Evolutionary conservation across 2,329 filamentous ascomycete genomes (phyloP).

Genomic region (Kalaharituber pfeilii): DNA sequence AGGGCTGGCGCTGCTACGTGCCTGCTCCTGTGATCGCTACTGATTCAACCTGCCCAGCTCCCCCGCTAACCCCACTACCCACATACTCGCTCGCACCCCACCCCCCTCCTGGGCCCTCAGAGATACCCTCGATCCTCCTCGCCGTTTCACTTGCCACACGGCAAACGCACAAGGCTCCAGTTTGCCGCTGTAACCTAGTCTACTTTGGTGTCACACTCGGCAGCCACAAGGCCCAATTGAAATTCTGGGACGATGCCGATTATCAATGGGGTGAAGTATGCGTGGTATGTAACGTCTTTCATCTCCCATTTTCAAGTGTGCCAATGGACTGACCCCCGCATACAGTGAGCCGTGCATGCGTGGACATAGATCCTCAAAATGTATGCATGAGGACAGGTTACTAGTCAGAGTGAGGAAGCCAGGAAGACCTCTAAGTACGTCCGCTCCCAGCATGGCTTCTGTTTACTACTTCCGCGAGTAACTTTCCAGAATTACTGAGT

Average conservation of each 20-base stretch:
- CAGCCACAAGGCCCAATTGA: not conserved
- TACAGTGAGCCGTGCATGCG: conserved; percentile 33
- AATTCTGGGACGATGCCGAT: conserved; percentile 17
- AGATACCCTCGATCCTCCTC: not conserved
- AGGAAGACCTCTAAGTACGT: conserved; percentile 32
- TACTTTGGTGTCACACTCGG: too few relatives aligned
- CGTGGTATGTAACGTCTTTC: conserved; percentile 15
- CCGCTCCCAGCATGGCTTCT: conserved; percentile 22
- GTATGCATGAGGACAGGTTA: conserved; percentile 32
- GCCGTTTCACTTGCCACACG: too few relatives aligned
- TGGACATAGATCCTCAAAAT: conserved; percentile 34
- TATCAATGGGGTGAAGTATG: conserved; percentile 21
- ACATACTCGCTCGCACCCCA: not conserved
- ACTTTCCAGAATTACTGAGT: conserved; percentile 6
- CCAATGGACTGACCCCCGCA: not conserved
- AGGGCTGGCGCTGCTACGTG: too few relatives aligned
- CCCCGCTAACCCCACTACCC: not conserved
- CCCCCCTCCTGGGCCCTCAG: not conserved
- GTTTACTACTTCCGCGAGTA: too few relatives aligned
- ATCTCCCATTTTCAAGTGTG: too few relatives aligned
- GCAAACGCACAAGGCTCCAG: too few relatives aligned
- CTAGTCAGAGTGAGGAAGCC: conserved; percentile 36
- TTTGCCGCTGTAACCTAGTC: too few relatives aligned
- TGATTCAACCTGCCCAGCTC: not conserved
- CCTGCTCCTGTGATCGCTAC: too few relatives aligned